Evolutionary conservation across 1,284 basidiomycete species (phyloP).

Genomic region (Boletus smithii): DNA sequence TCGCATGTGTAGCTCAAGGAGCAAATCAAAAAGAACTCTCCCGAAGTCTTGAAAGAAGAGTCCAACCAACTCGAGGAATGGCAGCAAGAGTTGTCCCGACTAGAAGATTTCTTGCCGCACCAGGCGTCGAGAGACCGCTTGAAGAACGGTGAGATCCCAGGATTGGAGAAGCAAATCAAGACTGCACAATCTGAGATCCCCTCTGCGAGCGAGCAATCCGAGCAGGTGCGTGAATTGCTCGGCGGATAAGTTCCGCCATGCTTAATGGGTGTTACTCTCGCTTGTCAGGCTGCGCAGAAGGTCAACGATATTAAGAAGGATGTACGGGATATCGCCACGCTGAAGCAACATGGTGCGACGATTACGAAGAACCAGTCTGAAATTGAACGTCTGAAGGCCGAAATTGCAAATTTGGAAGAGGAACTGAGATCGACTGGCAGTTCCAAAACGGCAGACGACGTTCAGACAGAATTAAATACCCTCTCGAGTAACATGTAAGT

Average conservation of each 20-base stretch:
- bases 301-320: slow-evolving; percentile 49
- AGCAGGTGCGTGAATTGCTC: slow-evolving; percentile 46
- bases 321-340: slow-evolving; percentile 57
- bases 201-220: slow-evolving; percentile 47
- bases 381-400: slow-evolving; percentile 59
- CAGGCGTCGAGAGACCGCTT: slow-evolving; percentile 54
- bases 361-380: slow-evolving; percentile 67
- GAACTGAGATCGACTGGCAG: slow-evolving; percentile 72
- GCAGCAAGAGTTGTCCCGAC: slow-evolving; percentile 54
- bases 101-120: slow-evolving; percentile 58
- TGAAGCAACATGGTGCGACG: slow-evolving; percentile 65
- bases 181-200: slow-evolving; percentile 55
- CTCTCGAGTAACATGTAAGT: slow-evolving; percentile 67
- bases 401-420: slow-evolving; percentile 65
- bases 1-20: slow-evolving; percentile 44
- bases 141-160: slow-evolving; percentile 60
- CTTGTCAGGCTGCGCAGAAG: slow-evolving; percentile 45
- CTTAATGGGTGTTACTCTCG: not conserved
- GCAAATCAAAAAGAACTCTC: slow-evolving; percentile 50
- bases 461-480: slow-evolving; percentile 71
- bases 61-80: slow-evolving; percentile 54
- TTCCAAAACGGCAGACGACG: slow-evolving; percentile 78
- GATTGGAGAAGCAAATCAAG: slow-evolving; percentile 62
- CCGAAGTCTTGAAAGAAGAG: slow-evolving; percentile 38
- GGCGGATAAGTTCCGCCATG: not conserved